These are phyloP conservation scores for Leccinum imitatum DNA, from an alignment of 768 basidiomycete genomes.

Conservation along the genomic window DNA sequence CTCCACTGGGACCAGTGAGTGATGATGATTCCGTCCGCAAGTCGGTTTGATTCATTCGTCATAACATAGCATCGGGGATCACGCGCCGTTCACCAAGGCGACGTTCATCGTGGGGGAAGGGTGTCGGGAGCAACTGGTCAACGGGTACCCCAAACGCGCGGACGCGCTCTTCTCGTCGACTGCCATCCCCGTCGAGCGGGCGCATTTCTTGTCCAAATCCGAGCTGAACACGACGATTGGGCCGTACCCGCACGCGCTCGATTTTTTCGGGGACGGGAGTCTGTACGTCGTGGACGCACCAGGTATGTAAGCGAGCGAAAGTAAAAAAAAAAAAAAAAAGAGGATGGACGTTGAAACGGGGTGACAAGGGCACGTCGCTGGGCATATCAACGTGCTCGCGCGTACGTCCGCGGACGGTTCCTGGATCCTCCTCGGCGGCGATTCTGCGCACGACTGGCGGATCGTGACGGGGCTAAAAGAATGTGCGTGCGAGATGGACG, in stretches of 20 bases:
- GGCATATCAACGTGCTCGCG: conserved; percentile 54
- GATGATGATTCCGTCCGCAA: not conserved
- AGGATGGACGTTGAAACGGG: not conserved
- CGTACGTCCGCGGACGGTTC: conserved; percentile 52
- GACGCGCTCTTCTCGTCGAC: conserved; percentile 31
- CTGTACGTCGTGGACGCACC: conserved; percentile 58
- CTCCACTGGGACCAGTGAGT: conserved; percentile 50
- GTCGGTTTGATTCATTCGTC: conserved; percentile 2
- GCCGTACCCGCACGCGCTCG: conserved; percentile 49
- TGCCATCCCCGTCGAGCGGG: conserved; percentile 40
- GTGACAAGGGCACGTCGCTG: conserved; percentile 44
- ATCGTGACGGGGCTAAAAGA: conserved; percentile 46
- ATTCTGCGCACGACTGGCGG: conserved; percentile 56
- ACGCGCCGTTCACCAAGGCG: conserved; percentile 43
- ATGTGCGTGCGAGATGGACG: conserved; percentile 32
- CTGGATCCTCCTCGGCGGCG: conserved; percentile 57
- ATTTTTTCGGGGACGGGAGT: conserved; percentile 59
- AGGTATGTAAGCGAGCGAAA: conserved; percentile 21
- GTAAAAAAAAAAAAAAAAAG: no score
- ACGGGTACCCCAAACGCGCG: conserved; percentile 45
- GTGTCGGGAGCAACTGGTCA: conserved; percentile 34
- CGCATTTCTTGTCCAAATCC: conserved; percentile 35
- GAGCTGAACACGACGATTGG: conserved; percentile 43
- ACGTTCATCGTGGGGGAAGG: conserved; percentile 49
- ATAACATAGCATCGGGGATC: conserved; percentile 40